Conservation (phyloP, 108 stramenopile genomes). For the Nannochloropsis gaditana region DNA sequence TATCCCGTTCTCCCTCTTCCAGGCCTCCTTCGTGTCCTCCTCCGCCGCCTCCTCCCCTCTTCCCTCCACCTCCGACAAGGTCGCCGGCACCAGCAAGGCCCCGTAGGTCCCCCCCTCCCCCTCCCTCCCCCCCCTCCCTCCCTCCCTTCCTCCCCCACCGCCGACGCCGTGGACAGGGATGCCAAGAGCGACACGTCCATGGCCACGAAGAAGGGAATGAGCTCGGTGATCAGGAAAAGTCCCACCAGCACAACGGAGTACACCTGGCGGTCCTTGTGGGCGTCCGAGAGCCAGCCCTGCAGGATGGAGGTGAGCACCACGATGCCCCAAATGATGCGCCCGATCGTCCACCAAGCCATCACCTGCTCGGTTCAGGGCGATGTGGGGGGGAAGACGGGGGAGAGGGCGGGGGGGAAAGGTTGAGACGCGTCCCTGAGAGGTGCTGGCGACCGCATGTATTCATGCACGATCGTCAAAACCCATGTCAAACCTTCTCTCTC, state of each 20-base stretch:
- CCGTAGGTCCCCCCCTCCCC: background rate
- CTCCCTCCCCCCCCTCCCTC: slow-evolving; percentile 6
- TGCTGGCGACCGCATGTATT: background rate
- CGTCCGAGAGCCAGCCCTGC: slow-evolving; percentile 18
- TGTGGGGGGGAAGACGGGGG: background rate
- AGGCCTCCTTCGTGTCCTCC: background rate
- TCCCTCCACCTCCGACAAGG: background rate
- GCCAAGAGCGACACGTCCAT: slow-evolving; percentile 36
- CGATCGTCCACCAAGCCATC: slow-evolving; percentile 42
- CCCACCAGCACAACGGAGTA: slow-evolving; percentile 38
- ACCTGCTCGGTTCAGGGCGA: slow-evolving; percentile 26
- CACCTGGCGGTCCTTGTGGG: slow-evolving; percentile 12
- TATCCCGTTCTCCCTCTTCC: background rate
- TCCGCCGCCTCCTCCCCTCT: background rate
- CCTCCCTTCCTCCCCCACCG: background rate
- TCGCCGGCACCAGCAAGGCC: background rate
- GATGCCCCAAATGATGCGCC: slow-evolving; percentile 49
- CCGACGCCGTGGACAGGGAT: slow-evolving; percentile 24
- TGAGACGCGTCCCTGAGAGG: background rate
- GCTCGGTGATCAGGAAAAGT: slow-evolving; percentile 38
- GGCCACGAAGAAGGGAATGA: slow-evolving; percentile 31
- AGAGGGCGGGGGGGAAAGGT: background rate
- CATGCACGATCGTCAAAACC: background rate
- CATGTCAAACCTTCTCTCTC: background rate
- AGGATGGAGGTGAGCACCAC: slow-evolving; percentile 39